Conservation (phyloP, 306 rosid genomes). For the Casuarina equisetifolia region DNA sequence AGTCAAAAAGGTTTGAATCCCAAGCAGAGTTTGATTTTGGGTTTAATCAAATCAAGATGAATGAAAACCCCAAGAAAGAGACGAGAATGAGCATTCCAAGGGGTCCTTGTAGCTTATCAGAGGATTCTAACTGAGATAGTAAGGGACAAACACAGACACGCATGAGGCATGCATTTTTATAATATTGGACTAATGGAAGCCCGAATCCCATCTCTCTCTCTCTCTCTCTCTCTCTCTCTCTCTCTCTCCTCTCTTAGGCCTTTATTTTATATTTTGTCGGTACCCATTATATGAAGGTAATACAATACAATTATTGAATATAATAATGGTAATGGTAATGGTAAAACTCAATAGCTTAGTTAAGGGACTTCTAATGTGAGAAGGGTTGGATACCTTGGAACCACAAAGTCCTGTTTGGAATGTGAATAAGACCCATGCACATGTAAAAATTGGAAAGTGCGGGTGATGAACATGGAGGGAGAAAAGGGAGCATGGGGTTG, state of each 20-base stretch:
- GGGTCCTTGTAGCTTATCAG: constrained; percentile 43
- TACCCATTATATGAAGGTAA: no score
- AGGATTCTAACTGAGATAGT: constrained; percentile 55
- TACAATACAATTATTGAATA: no score
- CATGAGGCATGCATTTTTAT: constrained; percentile 53
- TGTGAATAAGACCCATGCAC: not conserved
- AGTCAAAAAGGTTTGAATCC: constrained; percentile 77
- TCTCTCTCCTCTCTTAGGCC: no score
- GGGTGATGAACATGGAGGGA: constrained; percentile 30
- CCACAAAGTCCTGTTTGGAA: no score
- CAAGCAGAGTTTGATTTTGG: constrained; percentile 58
- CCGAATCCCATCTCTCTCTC: constrained; percentile 26
- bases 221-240: no score
- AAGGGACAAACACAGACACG: constrained; percentile 44
- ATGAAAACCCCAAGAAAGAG: constrained; percentile 38
- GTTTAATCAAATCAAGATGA: constrained; percentile 33
- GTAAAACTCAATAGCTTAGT: no score
- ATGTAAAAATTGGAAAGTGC: not conserved
- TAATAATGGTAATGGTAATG: no score
- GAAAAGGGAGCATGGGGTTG: constrained; percentile 35
- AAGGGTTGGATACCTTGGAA: no score
- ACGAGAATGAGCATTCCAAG: constrained; percentile 68
- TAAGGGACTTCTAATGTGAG: no score
- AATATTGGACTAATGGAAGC: constrained; percentile 31
- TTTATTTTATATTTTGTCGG: no score